Conservation (phyloP, 108 stramenopile species). For the Skeletonema potamos region DNA sequence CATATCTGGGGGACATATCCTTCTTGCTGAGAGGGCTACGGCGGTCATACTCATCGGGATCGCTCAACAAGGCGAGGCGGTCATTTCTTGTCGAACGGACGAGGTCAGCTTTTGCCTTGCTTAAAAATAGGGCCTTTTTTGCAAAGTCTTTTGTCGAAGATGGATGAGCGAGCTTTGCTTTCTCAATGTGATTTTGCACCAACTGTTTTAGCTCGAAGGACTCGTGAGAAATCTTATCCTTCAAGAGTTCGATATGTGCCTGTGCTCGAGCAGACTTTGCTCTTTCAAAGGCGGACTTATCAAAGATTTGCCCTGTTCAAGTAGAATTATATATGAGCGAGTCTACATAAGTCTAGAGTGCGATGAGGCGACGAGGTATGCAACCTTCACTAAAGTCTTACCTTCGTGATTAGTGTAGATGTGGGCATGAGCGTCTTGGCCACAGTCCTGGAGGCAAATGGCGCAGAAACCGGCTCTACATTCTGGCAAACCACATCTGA, state of each 20-base stretch:
- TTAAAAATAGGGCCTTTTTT: slow-evolving; percentile 4
- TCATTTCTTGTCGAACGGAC: slow-evolving; percentile 15
- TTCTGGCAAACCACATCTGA: slow-evolving; percentile 20
- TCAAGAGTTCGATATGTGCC: slow-evolving; percentile 6
- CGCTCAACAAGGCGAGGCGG: slow-evolving; percentile 38
- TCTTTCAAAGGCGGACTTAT: slow-evolving; percentile 28
- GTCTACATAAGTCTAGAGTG: background rate
- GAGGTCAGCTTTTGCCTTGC: slow-evolving; percentile 19
- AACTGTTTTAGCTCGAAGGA: slow-evolving; percentile 41
- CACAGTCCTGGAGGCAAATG: slow-evolving; percentile 50
- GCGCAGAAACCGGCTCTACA: slow-evolving; percentile 52
- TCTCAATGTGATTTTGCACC: slow-evolving; percentile 41
- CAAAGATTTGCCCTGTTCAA: slow-evolving; percentile 20
- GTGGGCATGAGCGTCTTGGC: slow-evolving; percentile 44
- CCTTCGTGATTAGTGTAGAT: slow-evolving; percentile 16
- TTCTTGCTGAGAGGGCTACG: slow-evolving; percentile 1
- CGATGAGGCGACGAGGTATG: background rate
- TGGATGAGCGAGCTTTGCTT: slow-evolving; percentile 23
- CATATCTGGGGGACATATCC: slow-evolving; percentile 19
- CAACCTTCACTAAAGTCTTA: background rate
- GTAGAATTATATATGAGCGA: background rate
- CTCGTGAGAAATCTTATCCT: slow-evolving; percentile 20
- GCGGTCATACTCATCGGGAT: slow-evolving; percentile 11
- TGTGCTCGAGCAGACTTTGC: slow-evolving; percentile 7
- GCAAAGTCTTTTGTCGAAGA: background rate